phyloP scores from a whole-genome alignment of 768 basidiomycete species.

The Trametes coccinea region DNA sequence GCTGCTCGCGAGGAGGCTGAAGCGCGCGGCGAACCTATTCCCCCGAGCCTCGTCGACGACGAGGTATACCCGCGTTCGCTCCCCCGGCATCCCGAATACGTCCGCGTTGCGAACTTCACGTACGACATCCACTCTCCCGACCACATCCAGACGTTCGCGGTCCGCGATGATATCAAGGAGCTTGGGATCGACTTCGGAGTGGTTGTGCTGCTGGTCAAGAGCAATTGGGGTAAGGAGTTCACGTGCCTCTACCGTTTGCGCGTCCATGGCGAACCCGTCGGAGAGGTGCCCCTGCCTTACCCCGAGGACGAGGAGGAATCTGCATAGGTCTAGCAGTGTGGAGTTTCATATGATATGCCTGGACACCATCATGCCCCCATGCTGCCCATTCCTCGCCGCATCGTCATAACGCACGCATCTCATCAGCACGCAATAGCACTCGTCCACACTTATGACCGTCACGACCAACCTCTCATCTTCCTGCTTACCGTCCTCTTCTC shows the following conservation, averaged over 20 bases:
- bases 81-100: constrained; percentile 30
- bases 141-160: constrained; percentile 52
- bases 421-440: neutral
- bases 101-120: constrained; percentile 48
- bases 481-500: neutral
- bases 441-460: constrained; percentile 17
- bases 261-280: constrained; percentile 66
- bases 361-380: constrained; percentile 2
- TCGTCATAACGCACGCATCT: neutral
- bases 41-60: constrained; percentile 18
- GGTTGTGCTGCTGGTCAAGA: constrained; percentile 75
- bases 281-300: constrained; percentile 41
- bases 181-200: constrained; percentile 83
- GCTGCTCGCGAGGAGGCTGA: constrained; percentile 28
- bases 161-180: constrained; percentile 55
- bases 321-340: constrained; percentile 1
- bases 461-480: constrained; percentile 1
- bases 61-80: constrained; percentile 32
- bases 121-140: constrained; percentile 46
- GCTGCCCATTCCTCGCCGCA: neutral
- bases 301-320: constrained; percentile 23
- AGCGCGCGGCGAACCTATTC: constrained; percentile 6
- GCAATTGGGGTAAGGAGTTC: constrained; percentile 85
- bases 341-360: neutral
- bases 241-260: constrained; percentile 90